Evolutionary conservation across 352 stramenopile genomes (phyloP).

Genomic region (Phytophthora sojae): DNA sequence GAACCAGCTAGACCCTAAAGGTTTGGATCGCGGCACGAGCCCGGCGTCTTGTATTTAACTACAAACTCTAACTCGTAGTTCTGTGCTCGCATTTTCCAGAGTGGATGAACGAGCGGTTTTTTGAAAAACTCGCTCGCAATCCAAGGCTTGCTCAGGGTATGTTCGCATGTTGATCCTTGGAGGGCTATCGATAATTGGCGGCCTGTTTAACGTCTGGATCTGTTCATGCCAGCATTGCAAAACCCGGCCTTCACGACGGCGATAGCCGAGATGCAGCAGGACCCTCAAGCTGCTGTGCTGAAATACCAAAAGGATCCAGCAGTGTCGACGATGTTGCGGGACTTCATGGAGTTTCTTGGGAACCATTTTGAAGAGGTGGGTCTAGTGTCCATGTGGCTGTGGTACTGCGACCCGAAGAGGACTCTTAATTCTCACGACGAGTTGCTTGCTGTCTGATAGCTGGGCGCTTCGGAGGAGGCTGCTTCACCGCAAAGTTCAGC

Average conservation of each 20-base stretch:
- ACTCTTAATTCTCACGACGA: too few relatives aligned
- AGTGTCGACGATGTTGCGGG: constrained; percentile 65
- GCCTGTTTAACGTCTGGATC: neutral
- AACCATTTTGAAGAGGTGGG: constrained; percentile 81
- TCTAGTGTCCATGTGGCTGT: neutral
- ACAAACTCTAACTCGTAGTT: neutral
- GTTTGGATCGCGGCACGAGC: constrained; percentile 26
- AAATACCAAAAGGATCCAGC: constrained; percentile 77
- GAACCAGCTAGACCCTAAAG: constrained; percentile 70
- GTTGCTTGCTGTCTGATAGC: constrained; percentile 22
- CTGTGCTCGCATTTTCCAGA: constrained; percentile 36
- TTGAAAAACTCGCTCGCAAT: constrained; percentile 70
- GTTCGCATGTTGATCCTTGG: neutral
- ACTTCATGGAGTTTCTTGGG: constrained; percentile 80
- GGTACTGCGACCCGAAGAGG: too few relatives aligned
- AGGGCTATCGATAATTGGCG: too few relatives aligned
- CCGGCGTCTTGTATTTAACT: neutral
- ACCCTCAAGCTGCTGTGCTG: constrained; percentile 59
- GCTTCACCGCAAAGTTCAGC: constrained; percentile 9
- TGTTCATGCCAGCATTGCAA: constrained; percentile 49
- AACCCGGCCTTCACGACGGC: constrained; percentile 74
- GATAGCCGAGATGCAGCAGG: constrained; percentile 75
- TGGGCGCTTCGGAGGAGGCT: constrained; percentile 45
- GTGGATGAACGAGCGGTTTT: constrained; percentile 81
- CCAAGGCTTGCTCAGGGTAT: constrained; percentile 64